A percentile compares a stretch with the other conserved stretches of the same genome.
These are phyloP conservation scores for Patellifolia procumbens DNA, from an alignment of 179 eudicot species.

Conservation along the genomic window DNA sequence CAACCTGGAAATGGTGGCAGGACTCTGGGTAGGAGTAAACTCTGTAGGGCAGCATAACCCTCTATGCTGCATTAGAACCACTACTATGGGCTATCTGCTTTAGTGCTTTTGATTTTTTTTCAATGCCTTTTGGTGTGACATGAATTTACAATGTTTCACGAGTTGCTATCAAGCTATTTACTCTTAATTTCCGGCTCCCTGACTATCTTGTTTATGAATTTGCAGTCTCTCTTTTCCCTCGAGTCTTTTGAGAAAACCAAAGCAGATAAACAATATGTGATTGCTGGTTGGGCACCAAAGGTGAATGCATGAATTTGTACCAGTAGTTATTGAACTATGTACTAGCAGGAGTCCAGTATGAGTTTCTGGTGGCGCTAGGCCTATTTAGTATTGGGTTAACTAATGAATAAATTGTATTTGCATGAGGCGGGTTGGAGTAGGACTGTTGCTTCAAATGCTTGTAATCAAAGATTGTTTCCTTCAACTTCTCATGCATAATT, in stretches of 20 bases:
- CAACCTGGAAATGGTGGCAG: too few species aligned
- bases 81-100: neutral
- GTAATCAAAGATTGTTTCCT: neutral
- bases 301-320: slow-evolving; percentile 57
- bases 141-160: neutral
- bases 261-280: slow-evolving; percentile 54
- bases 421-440: neutral
- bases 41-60: too few species aligned
- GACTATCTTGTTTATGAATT: neutral
- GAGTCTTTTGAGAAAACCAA: slow-evolving; percentile 70
- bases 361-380: neutral
- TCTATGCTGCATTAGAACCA: too few species aligned
- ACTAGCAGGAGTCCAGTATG: neutral
- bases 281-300: slow-evolving; percentile 81
- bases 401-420: neutral
- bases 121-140: neutral
- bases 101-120: neutral
- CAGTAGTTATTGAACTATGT: slow-evolving; percentile 8
- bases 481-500: neutral
- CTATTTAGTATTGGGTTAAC: neutral
- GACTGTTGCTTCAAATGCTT: neutral
- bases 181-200: neutral
- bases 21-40: too few species aligned
- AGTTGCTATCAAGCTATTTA: neutral
- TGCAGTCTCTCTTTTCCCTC: slow-evolving; percentile 62